Evolutionary conservation across 2,329 filamentous ascomycete species (phyloP), one percentile per base, ranked within the genome.

Genomic region (Cyphellophora attinorum): DNA sequence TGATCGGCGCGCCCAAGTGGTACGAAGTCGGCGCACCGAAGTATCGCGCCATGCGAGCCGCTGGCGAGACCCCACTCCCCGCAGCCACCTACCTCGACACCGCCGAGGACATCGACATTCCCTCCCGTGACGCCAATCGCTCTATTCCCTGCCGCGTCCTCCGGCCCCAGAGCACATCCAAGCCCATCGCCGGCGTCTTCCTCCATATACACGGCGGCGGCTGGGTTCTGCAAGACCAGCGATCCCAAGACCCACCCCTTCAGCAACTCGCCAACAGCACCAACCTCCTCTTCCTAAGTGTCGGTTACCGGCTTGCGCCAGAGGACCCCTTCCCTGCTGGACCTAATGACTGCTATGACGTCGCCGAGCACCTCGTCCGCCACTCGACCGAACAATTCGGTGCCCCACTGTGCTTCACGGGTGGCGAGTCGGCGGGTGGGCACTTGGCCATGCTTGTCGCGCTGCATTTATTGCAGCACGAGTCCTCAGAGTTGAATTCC

Each of bases 291-390:
- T 64, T 70, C 11, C 51, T 78, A 10, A 72, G 66, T 1, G 62
- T 76, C 5, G 74, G 72, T 1, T 79, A 79, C 49, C 61, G 74
- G 17, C 62, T 74, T 12, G 72, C 73, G 0, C 75, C 75, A 0
- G 73, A 79, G 48, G 39, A 76, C 44, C 70, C 72, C 0, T 76
- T 65, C 49, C 74, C 75, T 0, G 61, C 60, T 0, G 67, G 61
- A 0, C 61, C 64, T 3, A 59, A 77, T 34, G 74, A 78, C 50
- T 74, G 70, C 52, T 64, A 67, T 45, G 73, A 77, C 47, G 69
- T 62, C 3, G 72, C 62, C 0, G 65, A 30, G 28, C 16, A 30
- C 28, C 12, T 30, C n/a, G 12, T 30, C 11, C 12, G 3, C n/a
- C 28, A 12, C 28, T 11, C 28, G 0, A 50, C 61, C 38, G 42